Percentiles rank a stretch among this genome's conserved stretches.
Evolutionary conservation across 768 basidiomycete genomes (phyloP).

Genomic region (Mycena albidolilacea): DNA sequence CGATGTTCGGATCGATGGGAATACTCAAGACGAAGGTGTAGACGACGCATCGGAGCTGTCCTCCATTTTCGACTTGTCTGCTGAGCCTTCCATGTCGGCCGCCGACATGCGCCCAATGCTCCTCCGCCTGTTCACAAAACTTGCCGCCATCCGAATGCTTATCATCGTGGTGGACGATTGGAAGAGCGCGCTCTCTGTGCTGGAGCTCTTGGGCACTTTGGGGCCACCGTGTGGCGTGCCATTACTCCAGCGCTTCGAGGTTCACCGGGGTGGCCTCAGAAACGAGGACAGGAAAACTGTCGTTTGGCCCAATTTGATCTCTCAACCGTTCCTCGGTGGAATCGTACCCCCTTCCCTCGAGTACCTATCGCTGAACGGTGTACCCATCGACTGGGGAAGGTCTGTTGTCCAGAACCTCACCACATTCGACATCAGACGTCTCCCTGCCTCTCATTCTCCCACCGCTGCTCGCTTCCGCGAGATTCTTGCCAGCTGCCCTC

Average conservation of each 20-base stretch:
- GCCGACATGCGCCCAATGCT: constrained; percentile 61
- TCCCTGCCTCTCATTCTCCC: constrained; percentile 69
- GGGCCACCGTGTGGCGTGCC: constrained; percentile 52
- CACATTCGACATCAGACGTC: constrained; percentile 73
- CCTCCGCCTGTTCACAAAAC: constrained; percentile 64
- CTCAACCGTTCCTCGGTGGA: constrained; percentile 66
- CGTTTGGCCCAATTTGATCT: constrained; percentile 46
- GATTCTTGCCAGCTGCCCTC: constrained; percentile 64
- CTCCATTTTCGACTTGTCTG: constrained; percentile 37
- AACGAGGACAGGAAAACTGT: constrained; percentile 19
- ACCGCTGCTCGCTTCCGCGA: constrained; percentile 64
- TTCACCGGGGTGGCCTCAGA: constrained; percentile 66
- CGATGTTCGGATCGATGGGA: constrained; percentile 70
- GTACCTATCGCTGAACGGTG: constrained; percentile 68
- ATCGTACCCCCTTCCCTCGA: constrained; percentile 58
- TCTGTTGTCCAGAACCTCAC: constrained; percentile 66
- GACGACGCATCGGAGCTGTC: not conserved
- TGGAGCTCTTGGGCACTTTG: constrained; percentile 62
- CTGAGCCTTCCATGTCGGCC: constrained; percentile 45
- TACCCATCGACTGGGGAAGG: constrained; percentile 73
- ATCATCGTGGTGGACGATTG: constrained; percentile 70
- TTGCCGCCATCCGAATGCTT: constrained; percentile 69
- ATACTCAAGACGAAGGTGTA: constrained; percentile 18
- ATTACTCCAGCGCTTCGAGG: constrained; percentile 70
- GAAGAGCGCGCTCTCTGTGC: constrained; percentile 64